A percentile compares a stretch with the other conserved stretches of the same genome.
Conservation (phyloP, 345 rosid genomes). For the Limnanthes douglasii region DNA sequence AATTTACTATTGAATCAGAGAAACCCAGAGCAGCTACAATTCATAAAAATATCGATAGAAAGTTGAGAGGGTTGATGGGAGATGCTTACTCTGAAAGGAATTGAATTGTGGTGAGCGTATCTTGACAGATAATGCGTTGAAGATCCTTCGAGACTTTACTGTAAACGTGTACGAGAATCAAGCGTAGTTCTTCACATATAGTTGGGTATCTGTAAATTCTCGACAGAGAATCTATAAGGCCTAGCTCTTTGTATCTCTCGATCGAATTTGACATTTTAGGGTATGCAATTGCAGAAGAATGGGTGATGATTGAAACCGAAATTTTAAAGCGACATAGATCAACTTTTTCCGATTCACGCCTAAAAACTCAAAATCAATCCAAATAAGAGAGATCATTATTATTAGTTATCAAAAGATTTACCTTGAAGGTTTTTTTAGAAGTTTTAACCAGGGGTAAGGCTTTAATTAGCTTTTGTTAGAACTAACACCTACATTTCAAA, state of each 20-base stretch:
- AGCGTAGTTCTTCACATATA: slow-evolving; percentile 59
- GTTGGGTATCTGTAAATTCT: slow-evolving; percentile 36
- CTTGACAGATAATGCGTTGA: slow-evolving; percentile 46
- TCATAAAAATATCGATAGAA: not conserved
- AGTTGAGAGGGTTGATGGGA: not conserved
- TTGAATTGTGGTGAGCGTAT: slow-evolving; percentile 61
- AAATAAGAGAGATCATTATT: no score
- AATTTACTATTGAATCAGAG: not conserved
- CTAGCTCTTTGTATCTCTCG: slow-evolving; percentile 42
- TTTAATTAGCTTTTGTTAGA: no score
- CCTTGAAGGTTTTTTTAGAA: no score
- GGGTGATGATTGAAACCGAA: no score
- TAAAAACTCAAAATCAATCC: no score
- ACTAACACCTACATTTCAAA: no score
- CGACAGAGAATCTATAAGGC: slow-evolving; percentile 26
- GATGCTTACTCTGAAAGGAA: slow-evolving; percentile 51
- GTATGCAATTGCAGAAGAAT: no score
- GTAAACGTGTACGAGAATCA: slow-evolving; percentile 33
- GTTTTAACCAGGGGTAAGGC: no score
- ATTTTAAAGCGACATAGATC: no score
- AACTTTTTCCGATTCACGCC: no score
- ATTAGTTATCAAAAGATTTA: no score
- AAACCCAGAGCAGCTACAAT: not conserved
- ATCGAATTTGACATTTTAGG: slow-evolving; percentile 29
- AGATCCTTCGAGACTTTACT: slow-evolving; percentile 35